Evolutionary conservation across 139 green algal species (phyloP).

Genomic region (Coccomyxa sp.): DNA sequence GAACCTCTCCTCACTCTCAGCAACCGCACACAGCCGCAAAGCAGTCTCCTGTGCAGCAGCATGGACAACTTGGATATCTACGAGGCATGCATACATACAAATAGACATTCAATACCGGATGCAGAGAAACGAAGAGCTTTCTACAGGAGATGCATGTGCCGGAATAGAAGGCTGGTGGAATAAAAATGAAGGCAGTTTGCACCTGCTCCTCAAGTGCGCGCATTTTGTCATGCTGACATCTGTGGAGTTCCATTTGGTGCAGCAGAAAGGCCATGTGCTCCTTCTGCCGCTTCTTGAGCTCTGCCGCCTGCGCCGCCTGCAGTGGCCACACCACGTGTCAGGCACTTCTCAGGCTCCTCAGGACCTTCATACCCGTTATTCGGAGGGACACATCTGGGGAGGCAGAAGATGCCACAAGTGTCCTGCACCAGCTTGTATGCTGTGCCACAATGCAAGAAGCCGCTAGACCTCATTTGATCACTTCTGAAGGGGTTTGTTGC

Average conservation of each 20-base stretch:
- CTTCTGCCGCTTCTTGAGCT: not conserved
- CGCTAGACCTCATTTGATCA: no score
- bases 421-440: no score
- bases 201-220: not conserved
- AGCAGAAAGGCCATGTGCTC: not conserved
- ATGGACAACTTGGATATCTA: not conserved
- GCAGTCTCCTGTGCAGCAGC: not conserved
- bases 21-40: not conserved
- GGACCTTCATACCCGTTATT: no score
- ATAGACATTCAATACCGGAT: not conserved
- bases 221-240: no score
- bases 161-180: no score
- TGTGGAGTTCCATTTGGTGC: not conserved
- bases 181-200: not conserved
- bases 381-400: no score
- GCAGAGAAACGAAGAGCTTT: not conserved
- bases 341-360: no score
- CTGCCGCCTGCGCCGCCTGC: no score
- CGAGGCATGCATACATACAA: not conserved
- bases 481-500: no score
- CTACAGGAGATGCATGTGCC: not conserved
- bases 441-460: no score
- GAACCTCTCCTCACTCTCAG: not conserved
- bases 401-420: no score
- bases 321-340: no score